A percentile compares a stretch with the other conserved stretches of the same genome.
phyloP scores from a whole-genome alignment of 768 basidiomycete species.

The Tylopilus rubrobrunneus region DNA sequence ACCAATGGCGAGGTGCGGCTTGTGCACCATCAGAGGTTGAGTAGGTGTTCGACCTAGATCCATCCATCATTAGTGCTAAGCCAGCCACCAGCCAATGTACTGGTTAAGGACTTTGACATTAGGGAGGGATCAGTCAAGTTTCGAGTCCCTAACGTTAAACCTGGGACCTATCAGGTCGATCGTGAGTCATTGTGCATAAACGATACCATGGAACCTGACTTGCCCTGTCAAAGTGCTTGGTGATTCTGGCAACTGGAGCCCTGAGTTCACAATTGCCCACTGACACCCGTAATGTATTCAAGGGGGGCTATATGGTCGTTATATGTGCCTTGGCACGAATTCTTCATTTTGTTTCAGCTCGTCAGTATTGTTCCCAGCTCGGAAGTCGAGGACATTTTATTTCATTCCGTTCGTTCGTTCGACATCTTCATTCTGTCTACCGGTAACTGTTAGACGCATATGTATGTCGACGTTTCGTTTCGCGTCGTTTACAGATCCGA shows the following conservation, averaged over 20 bases:
- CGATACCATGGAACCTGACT: constrained; percentile 1
- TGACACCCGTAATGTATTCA: no score
- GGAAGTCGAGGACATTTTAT: no score
- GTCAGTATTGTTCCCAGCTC: no score
- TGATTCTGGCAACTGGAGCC: constrained; percentile 30
- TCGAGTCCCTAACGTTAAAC: constrained; percentile 26
- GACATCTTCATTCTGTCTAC: no score
- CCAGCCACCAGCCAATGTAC: constrained; percentile 13
- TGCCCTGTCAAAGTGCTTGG: constrained; percentile 28
- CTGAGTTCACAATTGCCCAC: no score
- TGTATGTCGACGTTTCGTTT: no score
- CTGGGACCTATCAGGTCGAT: constrained; percentile 33
- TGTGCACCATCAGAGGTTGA: neutral
- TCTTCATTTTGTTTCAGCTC: no score
- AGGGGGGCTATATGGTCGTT: no score
- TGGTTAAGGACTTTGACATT: constrained; percentile 30
- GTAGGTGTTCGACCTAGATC: constrained; percentile 18
- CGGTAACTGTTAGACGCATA: no score
- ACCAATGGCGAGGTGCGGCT: constrained; percentile 26
- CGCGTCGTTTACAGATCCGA: no score
- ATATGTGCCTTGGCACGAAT: no score
- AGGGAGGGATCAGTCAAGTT: constrained; percentile 22
- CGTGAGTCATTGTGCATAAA: constrained; percentile 18
- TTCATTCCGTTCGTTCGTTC: no score
- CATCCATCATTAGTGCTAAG: constrained; percentile 3